phyloP scores from a whole-genome alignment of 2,329 filamentous ascomycete species.

The Xylaria sp. region DNA sequence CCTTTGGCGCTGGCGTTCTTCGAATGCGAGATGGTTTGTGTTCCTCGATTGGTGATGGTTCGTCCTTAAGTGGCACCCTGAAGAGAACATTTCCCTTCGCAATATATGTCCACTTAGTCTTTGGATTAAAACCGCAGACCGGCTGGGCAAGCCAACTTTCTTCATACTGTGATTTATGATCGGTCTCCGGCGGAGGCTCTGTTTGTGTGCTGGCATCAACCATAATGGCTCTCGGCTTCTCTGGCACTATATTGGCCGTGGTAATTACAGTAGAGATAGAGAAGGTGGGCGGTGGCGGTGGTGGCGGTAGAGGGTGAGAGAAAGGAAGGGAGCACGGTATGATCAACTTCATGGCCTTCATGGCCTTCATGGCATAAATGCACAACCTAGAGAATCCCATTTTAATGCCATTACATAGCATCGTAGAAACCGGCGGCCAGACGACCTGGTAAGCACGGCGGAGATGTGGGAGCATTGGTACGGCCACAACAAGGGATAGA shows the following conservation, averaged over 20 bases:
- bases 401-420: not conserved
- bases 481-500: not conserved
- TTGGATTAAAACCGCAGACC: not conserved
- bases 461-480: slow-evolving; percentile 4
- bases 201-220: slow-evolving; percentile 10
- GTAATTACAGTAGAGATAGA: slow-evolving; percentile 13
- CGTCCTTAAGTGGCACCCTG: not conserved
- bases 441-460: not conserved
- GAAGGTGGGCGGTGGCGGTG: not conserved
- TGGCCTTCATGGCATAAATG: not conserved
- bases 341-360: not conserved
- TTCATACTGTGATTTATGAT: slow-evolving; percentile 16
- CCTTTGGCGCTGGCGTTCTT: not conserved
- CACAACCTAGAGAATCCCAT: not conserved
- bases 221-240: not conserved
- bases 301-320: not conserved
- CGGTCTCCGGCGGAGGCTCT: not conserved
- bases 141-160: not conserved
- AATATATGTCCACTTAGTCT: not conserved
- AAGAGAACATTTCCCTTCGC: not conserved
- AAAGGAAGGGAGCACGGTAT: not conserved
- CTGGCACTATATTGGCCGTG: slow-evolving; percentile 12
- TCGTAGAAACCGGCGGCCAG: slow-evolving; percentile 8
- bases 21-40: not conserved
- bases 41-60: not conserved